Base-by-base conservation (phyloP, 1,284 basidiomycete species). In the Pseudozyma hubeiensis region DNA sequence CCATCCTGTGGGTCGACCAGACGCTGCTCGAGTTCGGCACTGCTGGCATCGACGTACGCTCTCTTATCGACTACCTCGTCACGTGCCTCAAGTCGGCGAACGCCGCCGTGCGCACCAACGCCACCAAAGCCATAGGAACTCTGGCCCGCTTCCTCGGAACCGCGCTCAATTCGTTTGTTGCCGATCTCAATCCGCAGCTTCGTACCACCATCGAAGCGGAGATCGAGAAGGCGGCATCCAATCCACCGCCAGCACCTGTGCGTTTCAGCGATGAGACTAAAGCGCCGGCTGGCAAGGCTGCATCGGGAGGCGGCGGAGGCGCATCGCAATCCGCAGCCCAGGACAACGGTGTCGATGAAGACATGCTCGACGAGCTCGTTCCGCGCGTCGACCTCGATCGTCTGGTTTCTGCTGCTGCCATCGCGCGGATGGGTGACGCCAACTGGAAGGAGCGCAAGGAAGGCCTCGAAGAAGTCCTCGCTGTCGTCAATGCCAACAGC, bases 361-460 rank as follows among this genome's bases (percentile, higher is more conserved):
- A 78, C 40, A 75, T 73, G 33, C 72, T 81, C 9, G 97, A 98
- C 80, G 94, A 97, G 59, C 88, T 99, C 29, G 94, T 97, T 81
- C 97, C 97, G 17, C 90, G 97, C 31, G 92, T 97, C 33, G 96
- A 99, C 78, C 87, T 99, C 49, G 96, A 99, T 78, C 88, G 90
- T 61, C 86, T 99, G 29, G 87, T 99, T 40, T 91, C 92, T 65
- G 90, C 91, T n/a, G 93, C 93, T 0, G 90, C 90, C 1, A 91
- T 98, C 49, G 93, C 94, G 79, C 88, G 90, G 10, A 93, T 93
- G 86, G 93, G 90, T 75, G 97, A 98, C 77, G 91, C 93, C 0
- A 84, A 84, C 56, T 99, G 97, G 97, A 99, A 99, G 86, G 90
- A 90, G 7, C 92, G 96, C 86, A 99, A 99, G 85, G 97, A 97